These are phyloP conservation scores for Chlorella ohadii DNA, from an alignment of 139 green algal species.

Conservation along the genomic window DNA sequence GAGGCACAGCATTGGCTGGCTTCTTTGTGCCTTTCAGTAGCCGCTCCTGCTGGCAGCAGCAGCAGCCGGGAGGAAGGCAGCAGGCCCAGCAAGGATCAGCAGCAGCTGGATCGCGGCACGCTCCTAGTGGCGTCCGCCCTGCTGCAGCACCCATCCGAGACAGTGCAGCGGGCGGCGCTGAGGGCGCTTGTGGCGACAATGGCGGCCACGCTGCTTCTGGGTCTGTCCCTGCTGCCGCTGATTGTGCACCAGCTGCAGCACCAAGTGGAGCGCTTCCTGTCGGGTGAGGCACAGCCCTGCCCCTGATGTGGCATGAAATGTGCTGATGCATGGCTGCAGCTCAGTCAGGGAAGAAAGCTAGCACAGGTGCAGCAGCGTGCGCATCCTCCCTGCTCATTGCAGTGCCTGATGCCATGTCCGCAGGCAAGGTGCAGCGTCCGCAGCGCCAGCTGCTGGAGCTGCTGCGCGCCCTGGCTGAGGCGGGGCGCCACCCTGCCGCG, in stretches of 20 bases:
- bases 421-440: background rate
- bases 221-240: conserved; percentile 30
- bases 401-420: background rate
- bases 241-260: conserved; percentile 27
- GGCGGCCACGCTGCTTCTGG: conserved; percentile 17
- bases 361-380: too few species aligned
- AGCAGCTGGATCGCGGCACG: background rate
- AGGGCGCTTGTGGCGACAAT: background rate
- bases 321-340: background rate
- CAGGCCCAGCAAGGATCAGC: background rate
- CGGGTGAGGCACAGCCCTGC: background rate
- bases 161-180: conserved; percentile 1
- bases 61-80: background rate
- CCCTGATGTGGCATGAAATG: too few species aligned
- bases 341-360: too few species aligned
- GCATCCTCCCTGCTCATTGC: too few species aligned
- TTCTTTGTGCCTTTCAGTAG: background rate
- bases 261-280: conserved; percentile 25
- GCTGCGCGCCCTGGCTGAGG: conserved; percentile 45
- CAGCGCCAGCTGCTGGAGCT: conserved; percentile 39
- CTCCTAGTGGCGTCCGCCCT: conserved; percentile 12
- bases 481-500: conserved; percentile 34
- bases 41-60: background rate
- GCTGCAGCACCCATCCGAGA: conserved; percentile 18
- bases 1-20: conserved; percentile 31